phyloP scores from a whole-genome alignment of 2,329 filamentous ascomycete species.

The Fusarium luffae region DNA sequence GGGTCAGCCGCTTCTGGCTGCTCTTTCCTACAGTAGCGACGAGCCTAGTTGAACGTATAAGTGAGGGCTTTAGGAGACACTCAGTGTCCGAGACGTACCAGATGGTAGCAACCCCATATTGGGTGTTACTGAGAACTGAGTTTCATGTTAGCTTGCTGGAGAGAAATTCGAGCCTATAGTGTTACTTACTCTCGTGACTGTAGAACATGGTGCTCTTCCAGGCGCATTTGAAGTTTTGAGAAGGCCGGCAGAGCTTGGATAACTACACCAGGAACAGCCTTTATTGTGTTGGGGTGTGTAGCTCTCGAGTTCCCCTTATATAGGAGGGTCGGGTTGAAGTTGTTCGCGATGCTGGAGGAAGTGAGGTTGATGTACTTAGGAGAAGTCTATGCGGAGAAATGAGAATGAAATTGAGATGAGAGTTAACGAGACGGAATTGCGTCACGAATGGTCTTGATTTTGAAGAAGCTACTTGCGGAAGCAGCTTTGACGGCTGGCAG shows the following conservation, averaged over 20 bases:
- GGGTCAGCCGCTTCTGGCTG: conserved; percentile 76
- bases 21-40: conserved; percentile 88
- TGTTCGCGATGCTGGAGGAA: conserved; percentile 19
- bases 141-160: conserved; percentile 39
- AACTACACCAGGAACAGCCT: background rate
- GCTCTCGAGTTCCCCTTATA: background rate
- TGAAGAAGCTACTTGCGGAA: background rate
- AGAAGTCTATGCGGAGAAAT: conserved; percentile 4
- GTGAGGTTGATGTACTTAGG: conserved; percentile 11
- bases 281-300: background rate
- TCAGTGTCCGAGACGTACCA: conserved; percentile 70
- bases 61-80: background rate
- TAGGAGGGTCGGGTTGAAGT: background rate
- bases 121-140: conserved; percentile 80
- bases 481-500: conserved; percentile 22
- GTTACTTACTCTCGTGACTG: conserved; percentile 84
- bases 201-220: conserved; percentile 78
- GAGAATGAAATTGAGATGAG: conserved; percentile 10
- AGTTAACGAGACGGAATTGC: conserved; percentile 4
- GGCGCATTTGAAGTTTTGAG: background rate
- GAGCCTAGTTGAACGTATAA: conserved; percentile 68
- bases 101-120: conserved; percentile 93
- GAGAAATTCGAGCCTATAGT: background rate
- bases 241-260: background rate
- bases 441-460: conserved; percentile 7